Conservation (phyloP, 495 filamentous ascomycete species). For the Coniosporium apollinis region DNA sequence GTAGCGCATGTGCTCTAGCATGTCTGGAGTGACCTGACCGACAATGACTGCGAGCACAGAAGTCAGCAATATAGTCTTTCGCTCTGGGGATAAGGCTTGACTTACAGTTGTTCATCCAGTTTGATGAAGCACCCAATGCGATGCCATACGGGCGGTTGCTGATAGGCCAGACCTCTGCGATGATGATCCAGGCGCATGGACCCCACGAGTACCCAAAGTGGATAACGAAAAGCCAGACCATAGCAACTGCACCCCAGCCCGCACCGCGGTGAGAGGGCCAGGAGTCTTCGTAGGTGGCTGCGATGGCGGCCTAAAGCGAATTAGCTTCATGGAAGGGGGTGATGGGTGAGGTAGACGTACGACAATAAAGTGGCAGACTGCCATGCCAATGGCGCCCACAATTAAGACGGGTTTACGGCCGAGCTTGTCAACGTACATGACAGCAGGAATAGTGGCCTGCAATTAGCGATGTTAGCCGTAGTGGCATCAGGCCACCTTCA, state of each 20-base stretch:
- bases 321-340: neutral
- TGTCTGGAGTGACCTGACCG: constrained; percentile 58
- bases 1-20: constrained; percentile 53
- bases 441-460: constrained; percentile 35
- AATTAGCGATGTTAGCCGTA: constrained; percentile 18
- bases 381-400: constrained; percentile 24
- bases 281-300: constrained; percentile 42
- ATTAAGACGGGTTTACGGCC: constrained; percentile 25
- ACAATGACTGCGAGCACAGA: constrained; percentile 30
- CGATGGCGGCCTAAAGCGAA: constrained; percentile 36
- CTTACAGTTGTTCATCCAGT: constrained; percentile 19
- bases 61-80: constrained; percentile 41
- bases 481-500: neutral
- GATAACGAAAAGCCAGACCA: constrained; percentile 71
- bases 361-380: constrained; percentile 45
- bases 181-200: constrained; percentile 44
- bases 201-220: constrained; percentile 70
- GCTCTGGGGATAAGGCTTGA: neutral
- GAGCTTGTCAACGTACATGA: constrained; percentile 35
- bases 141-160: constrained; percentile 59
- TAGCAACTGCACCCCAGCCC: constrained; percentile 62
- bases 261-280: constrained; percentile 43
- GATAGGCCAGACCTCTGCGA: constrained; percentile 64
- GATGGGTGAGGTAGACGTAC: constrained; percentile 6
- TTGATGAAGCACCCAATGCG: constrained; percentile 42